Evolutionary conservation across 2,329 filamentous ascomycete genomes (phyloP), one percentile per base, ranked within the genome.

Genomic region (Colletotrichum eleusines): DNA sequence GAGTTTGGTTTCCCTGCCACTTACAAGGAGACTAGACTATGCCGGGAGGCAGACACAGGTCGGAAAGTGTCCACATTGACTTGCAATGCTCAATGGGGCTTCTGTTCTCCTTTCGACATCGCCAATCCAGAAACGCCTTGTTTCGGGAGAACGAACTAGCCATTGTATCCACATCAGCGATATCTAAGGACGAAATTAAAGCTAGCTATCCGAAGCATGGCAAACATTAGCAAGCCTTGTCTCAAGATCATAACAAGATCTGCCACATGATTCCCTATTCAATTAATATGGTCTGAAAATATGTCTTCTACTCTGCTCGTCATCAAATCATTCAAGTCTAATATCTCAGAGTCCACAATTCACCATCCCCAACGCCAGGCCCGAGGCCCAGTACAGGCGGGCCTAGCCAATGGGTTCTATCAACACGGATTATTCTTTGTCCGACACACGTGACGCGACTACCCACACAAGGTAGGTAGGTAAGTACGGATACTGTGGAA

Each of bases 401-500:
- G 58, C 26, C 9, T 50, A 35, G 46, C 59, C 46, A n/a, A n/a
- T 35, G 31, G 60, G 16, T 35, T 44, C 18, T 46, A 18, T n/a
- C 18, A 0, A 20, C 3, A 46, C 55, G 69, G 69, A 46, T 40
- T 42, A 69, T 63, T 31, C 59, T 71, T 71, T 63, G 59, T 71
- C 69, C 69, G 69, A 53, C 3, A 5, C 69, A 71, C 69, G 69
- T 71, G 69, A 71, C 33, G 40, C 3, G 4, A 12, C 18, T 9
- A 44, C 40, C 23, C 33, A 16, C 23, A 14, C 11, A 12, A 33
- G 1, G 7, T 9, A n/a, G n/a, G n/a, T n/a, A n/a, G n/a, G n/a
- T 33, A 33, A 5, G 9, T 33, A 7, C 9, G 33, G 33, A 0
- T 20, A 23, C 55, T 38, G 33, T 51, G 63, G 33, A 63, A 67